Base-by-base conservation (phyloP, 495 filamentous ascomycete genomes). In the Trichoderma asperelloides region DNA sequence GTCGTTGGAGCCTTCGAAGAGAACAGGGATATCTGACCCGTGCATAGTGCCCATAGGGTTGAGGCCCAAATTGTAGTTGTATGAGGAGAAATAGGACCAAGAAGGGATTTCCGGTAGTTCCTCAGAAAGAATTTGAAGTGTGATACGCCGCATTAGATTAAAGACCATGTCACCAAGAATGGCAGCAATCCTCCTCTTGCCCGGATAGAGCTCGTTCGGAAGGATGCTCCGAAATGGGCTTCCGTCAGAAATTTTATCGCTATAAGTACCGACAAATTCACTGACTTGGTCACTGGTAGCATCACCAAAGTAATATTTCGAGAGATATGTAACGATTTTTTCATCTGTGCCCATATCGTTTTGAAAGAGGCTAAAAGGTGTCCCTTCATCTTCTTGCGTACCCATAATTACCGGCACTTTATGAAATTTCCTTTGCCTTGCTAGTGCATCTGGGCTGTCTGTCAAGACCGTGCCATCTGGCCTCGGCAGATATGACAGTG, bases 151-250 rank as follows among this genome's bases (percentile, higher is more conserved):
- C 0, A 76, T 79, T 7, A 85, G 72, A 1, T 79, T 86, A 67
- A 84, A 86, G 23, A 76, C 79, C 0, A 82, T 65, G 64, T 88
- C 85, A 41, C 85, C 85, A 1, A 87, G 74, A 43, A 88, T 83
- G 13, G 85, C 84, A 0, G 86, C 81, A 0, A 87, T 70, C n/a
- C 84, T 82, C 70, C 88, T 89, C 76, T 78, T 86, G 70, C 85
- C 79, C 7, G 85, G 84, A 65, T 86, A 87, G 75, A 74, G 78
- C 71, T 86, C 82, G 72, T 86, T 82, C 15, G 75, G 33, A 13
- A 71, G 63, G 12, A 80, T 76, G 0, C 84, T 86, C 27, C 79
- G 76, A 76, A 83, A 87, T 2, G 85, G 86, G 0, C 77, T 80
- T 25, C 83, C 84, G 55, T 78, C 71, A 5, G 72, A 71, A 6